Percentiles rank a stretch among this genome's conserved stretches.
These are phyloP conservation scores for Colletotrichum sidae DNA, from an alignment of 2,329 filamentous ascomycete genomes.

Conservation along the genomic window DNA sequence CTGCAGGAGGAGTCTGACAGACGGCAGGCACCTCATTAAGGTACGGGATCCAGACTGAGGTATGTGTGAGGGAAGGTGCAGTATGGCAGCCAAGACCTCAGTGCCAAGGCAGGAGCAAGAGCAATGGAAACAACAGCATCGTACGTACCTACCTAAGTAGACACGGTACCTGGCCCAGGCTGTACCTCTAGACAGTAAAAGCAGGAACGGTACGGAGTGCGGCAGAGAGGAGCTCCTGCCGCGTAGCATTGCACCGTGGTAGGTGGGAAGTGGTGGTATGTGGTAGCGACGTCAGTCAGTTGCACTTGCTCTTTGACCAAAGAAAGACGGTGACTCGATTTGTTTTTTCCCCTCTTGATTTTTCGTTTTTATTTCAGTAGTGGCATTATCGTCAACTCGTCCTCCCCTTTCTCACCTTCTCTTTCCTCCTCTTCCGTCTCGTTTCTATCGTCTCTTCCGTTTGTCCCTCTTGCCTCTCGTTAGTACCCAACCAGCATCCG, in stretches of 20 bases:
- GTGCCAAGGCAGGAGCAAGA: background rate
- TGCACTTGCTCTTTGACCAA: no score
- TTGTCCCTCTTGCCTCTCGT: background rate
- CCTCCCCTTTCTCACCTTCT: background rate
- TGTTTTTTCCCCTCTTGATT: background rate
- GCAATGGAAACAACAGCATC: no score
- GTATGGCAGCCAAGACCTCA: conserved; percentile 7
- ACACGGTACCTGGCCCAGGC: no score
- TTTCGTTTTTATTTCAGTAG: background rate
- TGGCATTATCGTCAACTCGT: background rate
- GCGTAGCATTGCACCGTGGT: background rate
- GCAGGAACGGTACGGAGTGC: no score
- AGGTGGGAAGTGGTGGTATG: no score
- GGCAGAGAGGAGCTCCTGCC: background rate
- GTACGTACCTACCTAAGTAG: no score
- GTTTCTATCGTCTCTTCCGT: background rate
- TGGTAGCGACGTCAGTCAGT: no score
- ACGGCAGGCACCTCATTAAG: background rate
- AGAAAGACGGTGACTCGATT: no score
- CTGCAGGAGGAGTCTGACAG: conserved; percentile 15
- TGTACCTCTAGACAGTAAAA: no score
- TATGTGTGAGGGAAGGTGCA: background rate
- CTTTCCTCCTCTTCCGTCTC: background rate
- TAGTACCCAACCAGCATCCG: background rate
- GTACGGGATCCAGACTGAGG: background rate